A percentile compares a stretch with the other conserved stretches of the same genome.
Conservation (phyloP, 305 asterid genomes). For the Fraxinus sp. region DNA sequence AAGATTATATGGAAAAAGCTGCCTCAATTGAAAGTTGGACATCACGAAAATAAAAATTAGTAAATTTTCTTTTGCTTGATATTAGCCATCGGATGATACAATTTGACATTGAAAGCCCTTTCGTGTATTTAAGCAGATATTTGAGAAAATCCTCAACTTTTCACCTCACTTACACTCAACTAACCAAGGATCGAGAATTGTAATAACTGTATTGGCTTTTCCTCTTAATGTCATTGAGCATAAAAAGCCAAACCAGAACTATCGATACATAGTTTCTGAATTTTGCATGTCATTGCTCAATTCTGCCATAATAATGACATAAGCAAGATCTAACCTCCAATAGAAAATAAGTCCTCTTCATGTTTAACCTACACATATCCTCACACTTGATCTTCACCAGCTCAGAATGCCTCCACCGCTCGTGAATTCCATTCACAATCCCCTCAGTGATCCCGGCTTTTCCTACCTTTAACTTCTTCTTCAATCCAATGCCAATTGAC, state of each 20-base stretch:
- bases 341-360: conserved; percentile 93
- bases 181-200: not conserved
- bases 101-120: not conserved
- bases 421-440: conserved; percentile 93
- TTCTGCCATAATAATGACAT: not conserved
- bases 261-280: not conserved
- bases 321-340: conserved; percentile 62
- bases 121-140: not conserved
- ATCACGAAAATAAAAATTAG: not conserved
- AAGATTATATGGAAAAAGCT: not conserved
- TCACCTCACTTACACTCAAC: not conserved
- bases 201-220: not conserved
- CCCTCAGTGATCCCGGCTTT: conserved; percentile 96
- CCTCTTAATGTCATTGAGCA: not conserved
- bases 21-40: not conserved
- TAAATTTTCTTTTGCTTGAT: not conserved
- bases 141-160: not conserved
- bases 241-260: not conserved
- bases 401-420: conserved; percentile 86
- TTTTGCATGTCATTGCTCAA: not conserved
- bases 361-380: conserved; percentile 82
- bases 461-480: conserved; percentile 74
- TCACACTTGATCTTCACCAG: conserved; percentile 78
- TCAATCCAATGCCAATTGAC: conserved; percentile 60
- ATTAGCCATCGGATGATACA: not conserved